Conservation (phyloP, 805 yeast species). For the Zygosaccharomyces siamensis region DNA sequence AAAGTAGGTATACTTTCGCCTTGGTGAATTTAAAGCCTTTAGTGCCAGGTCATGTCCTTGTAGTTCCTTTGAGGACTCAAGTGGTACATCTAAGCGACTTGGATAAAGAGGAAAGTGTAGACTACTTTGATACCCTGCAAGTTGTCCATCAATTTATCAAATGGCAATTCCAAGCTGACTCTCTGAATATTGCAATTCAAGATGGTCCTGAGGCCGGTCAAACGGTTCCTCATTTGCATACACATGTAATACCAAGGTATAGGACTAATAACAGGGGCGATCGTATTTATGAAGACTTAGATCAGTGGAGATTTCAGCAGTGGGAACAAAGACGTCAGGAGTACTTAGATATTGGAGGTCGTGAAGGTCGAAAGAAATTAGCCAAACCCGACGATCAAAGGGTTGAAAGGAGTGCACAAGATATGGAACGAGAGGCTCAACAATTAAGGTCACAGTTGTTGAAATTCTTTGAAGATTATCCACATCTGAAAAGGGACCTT, state of each 20-base stretch:
- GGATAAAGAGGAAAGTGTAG: conserved; percentile 64
- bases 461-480: conserved; percentile 13
- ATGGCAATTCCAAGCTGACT: conserved; percentile 66
- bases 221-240: conserved; percentile 90
- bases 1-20: conserved; percentile 67
- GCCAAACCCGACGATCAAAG: conserved; percentile 51
- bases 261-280: conserved; percentile 58
- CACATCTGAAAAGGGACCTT: conserved; percentile 8
- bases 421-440: conserved; percentile 68
- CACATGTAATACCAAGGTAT: conserved; percentile 87
- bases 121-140: conserved; percentile 74
- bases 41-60: conserved; percentile 88
- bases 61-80: conserved; percentile 72
- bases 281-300: conserved; percentile 64
- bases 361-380: conserved; percentile 24
- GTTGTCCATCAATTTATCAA: conserved; percentile 63
- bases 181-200: conserved; percentile 87
- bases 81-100: conserved; percentile 63
- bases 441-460: conserved; percentile 43
- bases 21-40: conserved; percentile 88
- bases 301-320: conserved; percentile 48
- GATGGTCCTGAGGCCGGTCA: conserved; percentile 97
- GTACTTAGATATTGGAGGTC: conserved; percentile 24
- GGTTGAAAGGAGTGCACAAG: conserved; percentile 50
- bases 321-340: conserved; percentile 32